These are phyloP conservation scores for Sodiomyces alkalinus DNA, from an alignment of 2,329 filamentous ascomycete species.

Conservation along the genomic window DNA sequence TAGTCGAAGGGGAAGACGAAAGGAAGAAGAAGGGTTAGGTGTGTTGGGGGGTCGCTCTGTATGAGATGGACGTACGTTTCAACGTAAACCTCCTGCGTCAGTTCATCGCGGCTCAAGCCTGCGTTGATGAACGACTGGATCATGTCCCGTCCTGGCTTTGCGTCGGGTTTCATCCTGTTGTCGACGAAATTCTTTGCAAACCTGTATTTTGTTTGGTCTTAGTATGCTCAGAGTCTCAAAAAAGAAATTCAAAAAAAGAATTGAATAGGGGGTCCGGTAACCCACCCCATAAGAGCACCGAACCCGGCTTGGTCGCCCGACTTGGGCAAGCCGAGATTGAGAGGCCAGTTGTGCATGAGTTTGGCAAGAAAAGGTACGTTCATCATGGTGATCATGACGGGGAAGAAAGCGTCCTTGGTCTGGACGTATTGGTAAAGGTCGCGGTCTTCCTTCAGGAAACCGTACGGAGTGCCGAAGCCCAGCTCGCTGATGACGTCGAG, in stretches of 20 bases:
- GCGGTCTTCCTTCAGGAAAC: conserved; percentile 11
- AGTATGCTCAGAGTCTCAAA: accelerated
- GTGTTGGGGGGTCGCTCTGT: background rate
- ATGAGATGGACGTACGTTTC: conserved; percentile 4
- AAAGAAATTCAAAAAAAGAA: too few species aligned
- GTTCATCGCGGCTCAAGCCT: conserved; percentile 12
- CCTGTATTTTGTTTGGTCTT: conserved; percentile 2
- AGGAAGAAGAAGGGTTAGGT: too few species aligned
- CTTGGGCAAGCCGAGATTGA: conserved; percentile 11
- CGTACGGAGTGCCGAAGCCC: conserved; percentile 13
- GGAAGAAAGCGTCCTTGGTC: conserved; percentile 5
- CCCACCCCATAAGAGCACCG: conserved; percentile 13
- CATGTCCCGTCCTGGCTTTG: conserved; percentile 15
- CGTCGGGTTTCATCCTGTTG: conserved; percentile 12
- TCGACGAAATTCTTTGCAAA: conserved; percentile 15
- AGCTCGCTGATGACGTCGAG: conserved; percentile 14
- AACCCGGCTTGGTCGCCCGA: conserved; percentile 17
- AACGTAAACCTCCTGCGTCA: conserved; percentile 12
- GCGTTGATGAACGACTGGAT: conserved; percentile 15
- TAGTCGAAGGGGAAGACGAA: too few species aligned
- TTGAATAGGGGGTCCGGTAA: too few species aligned
- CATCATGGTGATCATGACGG: conserved; percentile 6
- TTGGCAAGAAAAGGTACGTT: conserved; percentile 11
- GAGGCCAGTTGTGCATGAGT: conserved; percentile 8
- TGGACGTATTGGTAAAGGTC: conserved; percentile 11